Base-by-base conservation (phyloP, 116 monocot species). In the Iris pallida region DNA sequence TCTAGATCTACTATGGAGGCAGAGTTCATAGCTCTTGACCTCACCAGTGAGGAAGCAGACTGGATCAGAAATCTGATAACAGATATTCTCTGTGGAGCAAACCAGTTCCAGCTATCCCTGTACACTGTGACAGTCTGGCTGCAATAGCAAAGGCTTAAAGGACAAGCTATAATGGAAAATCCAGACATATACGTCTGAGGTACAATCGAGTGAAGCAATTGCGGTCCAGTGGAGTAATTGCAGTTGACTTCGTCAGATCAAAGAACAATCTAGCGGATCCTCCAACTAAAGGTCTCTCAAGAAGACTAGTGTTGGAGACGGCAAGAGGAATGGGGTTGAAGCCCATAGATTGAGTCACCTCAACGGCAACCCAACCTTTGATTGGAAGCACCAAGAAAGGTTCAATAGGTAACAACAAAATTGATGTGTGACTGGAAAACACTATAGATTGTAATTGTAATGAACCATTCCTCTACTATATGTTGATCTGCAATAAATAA, bases 401-500 rank as follows among this genome's bases (percentile, higher is more conserved):
- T 59, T 59, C 59, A 59, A 59, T 59, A 10, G 59, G 20, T 59
- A 59, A 59, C 1, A 59, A 59, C 59, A 17, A 59, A 59, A 30
- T 59, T 59, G 12, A 59, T 30, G 20, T 10, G 4, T 59, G 9
- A 59, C 10, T 59, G 9, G 30, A 1, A 2, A 30, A 48, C 5
- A 48, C 47, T 30, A 0, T 40, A 40, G 8, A 30, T 3, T 59
- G 18, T 4, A 55, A 55, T 55, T 4, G 16, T 5, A 9, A 3
- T 10, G 40, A 5, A 59, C 30, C 59, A 4, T 9, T 30, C 40
- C 40, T 40, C 59, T 30, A 59, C 9, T 19, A 40, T 40, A 40
- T 7, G 20, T 30, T 59, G 40, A 10, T 59, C 7, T 14, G 1
- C 4, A 59, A 8, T 9, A 1, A 2, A 5, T 59, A 30, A 59